Evolutionary conservation across 176 grass and related monocot genomes (phyloP).

Genomic region (Aegilops speltoides): DNA sequence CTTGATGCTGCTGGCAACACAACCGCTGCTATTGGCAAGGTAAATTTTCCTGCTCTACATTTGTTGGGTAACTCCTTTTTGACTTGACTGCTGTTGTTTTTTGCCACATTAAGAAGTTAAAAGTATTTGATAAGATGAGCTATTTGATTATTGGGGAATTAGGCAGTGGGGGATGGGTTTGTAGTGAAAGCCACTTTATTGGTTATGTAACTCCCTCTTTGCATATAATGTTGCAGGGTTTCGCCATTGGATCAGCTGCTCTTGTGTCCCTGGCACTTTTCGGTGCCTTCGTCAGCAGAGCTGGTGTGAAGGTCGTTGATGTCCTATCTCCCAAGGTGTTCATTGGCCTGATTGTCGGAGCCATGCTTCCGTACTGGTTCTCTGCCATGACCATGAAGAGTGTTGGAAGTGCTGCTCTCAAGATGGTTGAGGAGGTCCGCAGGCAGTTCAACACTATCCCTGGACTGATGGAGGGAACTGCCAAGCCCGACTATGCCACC

Average conservation of each 20-base stretch:
- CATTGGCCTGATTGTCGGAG: constrained; percentile 82
- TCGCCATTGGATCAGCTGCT: constrained; percentile 91
- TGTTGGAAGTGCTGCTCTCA: constrained; percentile 79
- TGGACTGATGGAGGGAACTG: constrained; percentile 77
- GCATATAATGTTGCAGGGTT: constrained; percentile 54
- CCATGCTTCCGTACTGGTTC: constrained; percentile 98
- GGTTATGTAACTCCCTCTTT: not conserved
- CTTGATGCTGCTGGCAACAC: constrained; percentile 94
- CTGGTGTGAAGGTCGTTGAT: constrained; percentile 65
- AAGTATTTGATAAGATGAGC: not conserved
- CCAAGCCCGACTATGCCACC: constrained; percentile 82
- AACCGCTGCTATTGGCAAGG: constrained; percentile 93
- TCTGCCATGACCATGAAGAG: constrained; percentile 98
- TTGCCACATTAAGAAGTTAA: not conserved
- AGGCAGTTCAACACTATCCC: constrained; percentile 88
- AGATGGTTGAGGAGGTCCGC: constrained; percentile 96
- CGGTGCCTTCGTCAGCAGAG: constrained; percentile 85
- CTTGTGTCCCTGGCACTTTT: constrained; percentile 82
- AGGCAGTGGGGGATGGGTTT: not conserved
- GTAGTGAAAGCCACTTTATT: not conserved
- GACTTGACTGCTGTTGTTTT: not conserved
- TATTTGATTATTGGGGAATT: not conserved
- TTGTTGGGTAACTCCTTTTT: not conserved
- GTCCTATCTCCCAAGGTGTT: constrained; percentile 90
- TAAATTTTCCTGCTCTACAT: not conserved